A percentile compares a stretch with the other conserved stretches of the same genome.
Conservation (phyloP, 768 basidiomycete species). For the Lactarius indigo region DNA sequence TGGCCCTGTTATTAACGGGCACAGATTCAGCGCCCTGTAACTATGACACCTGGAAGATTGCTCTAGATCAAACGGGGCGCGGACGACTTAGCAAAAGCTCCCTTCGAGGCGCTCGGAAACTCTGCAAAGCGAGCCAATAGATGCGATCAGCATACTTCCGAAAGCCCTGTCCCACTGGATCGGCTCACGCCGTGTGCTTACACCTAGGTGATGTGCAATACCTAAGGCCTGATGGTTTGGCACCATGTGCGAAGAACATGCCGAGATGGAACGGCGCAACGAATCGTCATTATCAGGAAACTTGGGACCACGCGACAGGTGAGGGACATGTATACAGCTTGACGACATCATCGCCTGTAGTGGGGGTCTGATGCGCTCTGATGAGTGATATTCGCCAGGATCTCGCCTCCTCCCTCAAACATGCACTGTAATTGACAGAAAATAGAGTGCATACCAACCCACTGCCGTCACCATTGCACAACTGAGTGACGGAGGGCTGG, state of each 20-base stretch:
- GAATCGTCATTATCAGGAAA: constrained; percentile 11
- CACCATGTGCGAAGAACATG: constrained; percentile 2
- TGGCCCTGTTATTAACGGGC: neutral
- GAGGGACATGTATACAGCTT: neutral
- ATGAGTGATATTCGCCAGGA: neutral
- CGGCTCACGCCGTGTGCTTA: neutral
- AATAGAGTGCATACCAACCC: neutral
- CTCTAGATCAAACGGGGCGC: constrained; percentile 9
- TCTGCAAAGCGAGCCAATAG: neutral
- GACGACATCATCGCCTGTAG: constrained; percentile 13
- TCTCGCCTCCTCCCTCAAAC: neutral
- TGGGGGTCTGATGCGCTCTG: constrained; percentile 4
- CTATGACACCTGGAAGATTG: constrained; percentile 19
- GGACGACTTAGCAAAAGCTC: constrained; percentile 13
- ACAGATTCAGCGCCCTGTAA: constrained; percentile 15
- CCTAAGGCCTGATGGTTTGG: neutral
- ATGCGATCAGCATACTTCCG: constrained; percentile 2
- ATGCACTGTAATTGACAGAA: neutral
- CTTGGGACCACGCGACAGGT: constrained; percentile 6
- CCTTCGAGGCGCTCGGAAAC: constrained; percentile 22
- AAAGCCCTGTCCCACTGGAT: constrained; percentile 2
- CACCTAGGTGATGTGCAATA: constrained; percentile 5
- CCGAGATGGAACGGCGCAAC: constrained; percentile 15
- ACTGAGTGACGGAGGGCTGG: constrained; percentile 16
- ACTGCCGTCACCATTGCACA: constrained; percentile 14